These are phyloP conservation scores for Panicum miliaceum DNA, from an alignment of 176 grass and related monocot species.

Conservation along the genomic window DNA sequence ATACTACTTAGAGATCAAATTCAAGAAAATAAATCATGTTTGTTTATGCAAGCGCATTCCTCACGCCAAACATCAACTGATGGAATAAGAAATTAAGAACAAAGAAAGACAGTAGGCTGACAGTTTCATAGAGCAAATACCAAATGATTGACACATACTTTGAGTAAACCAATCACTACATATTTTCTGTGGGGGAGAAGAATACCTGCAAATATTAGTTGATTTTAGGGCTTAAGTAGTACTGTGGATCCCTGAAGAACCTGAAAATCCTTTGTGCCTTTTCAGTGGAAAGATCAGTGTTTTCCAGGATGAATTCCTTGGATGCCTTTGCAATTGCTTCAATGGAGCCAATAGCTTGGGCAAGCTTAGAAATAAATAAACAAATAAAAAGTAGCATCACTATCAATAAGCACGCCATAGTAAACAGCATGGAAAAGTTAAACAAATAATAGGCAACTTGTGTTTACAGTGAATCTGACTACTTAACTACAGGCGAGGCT, in stretches of 20 bases:
- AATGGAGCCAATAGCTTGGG: constrained; percentile 78
- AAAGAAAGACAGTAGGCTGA: background rate
- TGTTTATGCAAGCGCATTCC: constrained; percentile 4
- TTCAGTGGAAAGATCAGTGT: constrained; percentile 84
- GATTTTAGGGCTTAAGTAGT: constrained; percentile 82
- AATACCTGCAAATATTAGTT: constrained; percentile 51
- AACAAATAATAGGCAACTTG: background rate
- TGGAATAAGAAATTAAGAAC: background rate
- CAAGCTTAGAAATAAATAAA: constrained; percentile 55
- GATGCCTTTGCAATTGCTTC: constrained; percentile 85
- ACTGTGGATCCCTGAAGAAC: constrained; percentile 89
- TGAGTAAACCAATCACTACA: background rate
- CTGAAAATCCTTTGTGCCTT: constrained; percentile 74
- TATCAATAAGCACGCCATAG: constrained; percentile 19
- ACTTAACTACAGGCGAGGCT: background rate
- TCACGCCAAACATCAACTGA: background rate
- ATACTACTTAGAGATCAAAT: background rate
- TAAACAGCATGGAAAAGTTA: background rate
- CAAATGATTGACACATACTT: background rate
- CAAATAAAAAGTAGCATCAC: constrained; percentile 18
- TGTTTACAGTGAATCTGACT: background rate
- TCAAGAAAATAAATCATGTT: background rate
- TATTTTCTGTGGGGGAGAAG: background rate
- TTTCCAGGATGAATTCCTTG: constrained; percentile 70
- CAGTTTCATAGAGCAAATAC: background rate